A percentile compares a stretch with the other conserved stretches of the same genome.
phyloP scores from a whole-genome alignment of 768 basidiomycete genomes.

The Pisolithus microcarpus region DNA sequence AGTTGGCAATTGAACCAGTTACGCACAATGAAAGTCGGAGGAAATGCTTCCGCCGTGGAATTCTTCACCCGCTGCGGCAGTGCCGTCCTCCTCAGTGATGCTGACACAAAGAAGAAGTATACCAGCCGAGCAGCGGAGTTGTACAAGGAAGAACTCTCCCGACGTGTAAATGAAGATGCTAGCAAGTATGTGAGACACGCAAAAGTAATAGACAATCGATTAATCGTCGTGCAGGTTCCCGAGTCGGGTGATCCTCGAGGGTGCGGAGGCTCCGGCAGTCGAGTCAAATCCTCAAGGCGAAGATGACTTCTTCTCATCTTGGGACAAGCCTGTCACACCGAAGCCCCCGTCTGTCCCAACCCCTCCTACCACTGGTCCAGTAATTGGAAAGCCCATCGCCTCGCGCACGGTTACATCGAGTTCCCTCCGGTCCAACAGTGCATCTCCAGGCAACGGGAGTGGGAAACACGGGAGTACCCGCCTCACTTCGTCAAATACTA shows the following conservation, averaged over 20 bases:
- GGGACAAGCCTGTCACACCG: conserved; percentile 76
- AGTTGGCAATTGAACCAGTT: conserved; percentile 88
- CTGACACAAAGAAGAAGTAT: conserved; percentile 87
- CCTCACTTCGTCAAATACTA: conserved; percentile 34
- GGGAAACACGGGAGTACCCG: conserved; percentile 38
- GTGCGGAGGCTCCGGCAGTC: conserved; percentile 45
- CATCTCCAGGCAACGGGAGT: conserved; percentile 21
- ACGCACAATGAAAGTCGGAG: conserved; percentile 94
- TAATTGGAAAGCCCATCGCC: conserved; percentile 47
- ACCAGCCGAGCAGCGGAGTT: conserved; percentile 73
- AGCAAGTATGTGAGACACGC: conserved; percentile 41
- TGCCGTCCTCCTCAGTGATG: conserved; percentile 54
- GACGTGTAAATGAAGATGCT: conserved; percentile 70
- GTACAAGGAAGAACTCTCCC: conserved; percentile 88
- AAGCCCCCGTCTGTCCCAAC: conserved; percentile 48
- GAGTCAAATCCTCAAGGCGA: conserved; percentile 46
- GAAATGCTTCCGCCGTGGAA: conserved; percentile 78
- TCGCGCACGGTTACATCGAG: conserved; percentile 65
- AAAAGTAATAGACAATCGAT: not conserved
- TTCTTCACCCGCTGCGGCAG: conserved; percentile 93
- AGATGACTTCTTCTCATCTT: conserved; percentile 95
- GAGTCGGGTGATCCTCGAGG: conserved; percentile 73
- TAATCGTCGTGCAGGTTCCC: conserved; percentile 53
- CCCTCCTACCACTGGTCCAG: conserved; percentile 46
- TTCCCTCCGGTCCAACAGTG: conserved; percentile 43